Evolutionary conservation across 2,329 filamentous ascomycete genomes (phyloP).

Genomic region (Huntiella savannae): DNA sequence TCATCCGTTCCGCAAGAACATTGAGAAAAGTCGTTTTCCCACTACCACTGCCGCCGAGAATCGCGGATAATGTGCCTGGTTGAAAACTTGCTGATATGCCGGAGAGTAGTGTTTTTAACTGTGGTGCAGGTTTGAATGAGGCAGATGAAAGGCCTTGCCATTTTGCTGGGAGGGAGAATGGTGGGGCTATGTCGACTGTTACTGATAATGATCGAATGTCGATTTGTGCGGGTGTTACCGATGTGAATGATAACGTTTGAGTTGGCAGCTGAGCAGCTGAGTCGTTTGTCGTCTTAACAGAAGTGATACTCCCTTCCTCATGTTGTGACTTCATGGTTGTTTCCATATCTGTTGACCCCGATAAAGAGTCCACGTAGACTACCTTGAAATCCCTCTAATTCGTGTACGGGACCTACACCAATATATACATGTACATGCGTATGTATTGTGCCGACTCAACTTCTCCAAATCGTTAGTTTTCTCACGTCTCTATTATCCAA

Average conservation of each 20-base stretch:
- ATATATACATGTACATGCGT: no score
- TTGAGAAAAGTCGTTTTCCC: constrained; percentile 58
- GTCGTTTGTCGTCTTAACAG: no score
- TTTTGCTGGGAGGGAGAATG: constrained; percentile 28
- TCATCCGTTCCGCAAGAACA: constrained; percentile 49
- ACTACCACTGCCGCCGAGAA: constrained; percentile 55
- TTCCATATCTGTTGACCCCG: no score
- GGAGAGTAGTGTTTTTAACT: constrained; percentile 36
- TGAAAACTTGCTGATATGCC: constrained; percentile 44
- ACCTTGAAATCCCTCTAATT: no score
- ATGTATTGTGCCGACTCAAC: no score
- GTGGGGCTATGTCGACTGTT: constrained; percentile 38
- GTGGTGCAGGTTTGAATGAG: constrained; percentile 20
- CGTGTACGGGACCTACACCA: no score
- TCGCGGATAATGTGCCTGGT: constrained; percentile 51
- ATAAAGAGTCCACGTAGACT: no score
- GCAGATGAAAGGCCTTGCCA: constrained; percentile 23
- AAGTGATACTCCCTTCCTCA: no score
- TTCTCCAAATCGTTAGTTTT: no score
- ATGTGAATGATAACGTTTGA: constrained; percentile 25
- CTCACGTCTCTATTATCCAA: no score
- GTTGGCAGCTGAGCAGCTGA: constrained; percentile 3
- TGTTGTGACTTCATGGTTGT: no score
- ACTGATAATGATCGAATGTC: constrained; percentile 35
- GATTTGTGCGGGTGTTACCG: constrained; percentile 36